A percentile compares a stretch with the other conserved stretches of the same genome.
phyloP scores from a whole-genome alignment of 306 rosid genomes.

The Lagenaria siceraria region DNA sequence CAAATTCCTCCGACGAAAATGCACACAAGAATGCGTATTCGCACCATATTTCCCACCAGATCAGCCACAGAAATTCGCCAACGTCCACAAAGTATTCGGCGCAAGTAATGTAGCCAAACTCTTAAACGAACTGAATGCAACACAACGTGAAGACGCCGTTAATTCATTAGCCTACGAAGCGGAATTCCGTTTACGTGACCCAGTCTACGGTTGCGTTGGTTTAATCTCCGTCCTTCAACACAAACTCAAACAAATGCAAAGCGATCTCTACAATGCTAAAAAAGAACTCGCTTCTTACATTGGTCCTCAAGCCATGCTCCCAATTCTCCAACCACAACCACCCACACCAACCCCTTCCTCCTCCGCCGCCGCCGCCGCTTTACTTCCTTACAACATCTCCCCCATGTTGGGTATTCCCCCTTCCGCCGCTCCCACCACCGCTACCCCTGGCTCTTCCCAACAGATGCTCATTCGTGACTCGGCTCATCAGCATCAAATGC shows the following conservation, averaged over 20 bases:
- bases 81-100: conserved; percentile 80
- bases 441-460: background rate
- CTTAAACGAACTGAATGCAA: conserved; percentile 53
- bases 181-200: conserved; percentile 74
- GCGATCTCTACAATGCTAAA: conserved; percentile 46
- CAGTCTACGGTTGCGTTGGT: conserved; percentile 89
- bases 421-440: background rate
- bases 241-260: conserved; percentile 38
- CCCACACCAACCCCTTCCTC: conserved; percentile 16
- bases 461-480: conserved; percentile 46
- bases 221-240: conserved; percentile 80
- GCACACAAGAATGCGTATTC: conserved; percentile 87
- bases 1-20: conserved; percentile 60
- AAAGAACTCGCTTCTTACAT: conserved; percentile 62
- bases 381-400: conserved; percentile 28
- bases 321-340: conserved; percentile 10
- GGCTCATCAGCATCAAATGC: conserved; percentile 13
- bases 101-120: conserved; percentile 87
- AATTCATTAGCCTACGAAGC: conserved; percentile 87
- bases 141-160: conserved; percentile 76
- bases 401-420: conserved; percentile 10
- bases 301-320: conserved; percentile 52
- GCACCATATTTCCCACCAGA: conserved; percentile 98
- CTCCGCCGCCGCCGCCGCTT: too few species aligned
- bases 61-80: conserved; percentile 67